Base-by-base conservation (phyloP, 1,284 basidiomycete species). In the Caloboletus firmus region DNA sequence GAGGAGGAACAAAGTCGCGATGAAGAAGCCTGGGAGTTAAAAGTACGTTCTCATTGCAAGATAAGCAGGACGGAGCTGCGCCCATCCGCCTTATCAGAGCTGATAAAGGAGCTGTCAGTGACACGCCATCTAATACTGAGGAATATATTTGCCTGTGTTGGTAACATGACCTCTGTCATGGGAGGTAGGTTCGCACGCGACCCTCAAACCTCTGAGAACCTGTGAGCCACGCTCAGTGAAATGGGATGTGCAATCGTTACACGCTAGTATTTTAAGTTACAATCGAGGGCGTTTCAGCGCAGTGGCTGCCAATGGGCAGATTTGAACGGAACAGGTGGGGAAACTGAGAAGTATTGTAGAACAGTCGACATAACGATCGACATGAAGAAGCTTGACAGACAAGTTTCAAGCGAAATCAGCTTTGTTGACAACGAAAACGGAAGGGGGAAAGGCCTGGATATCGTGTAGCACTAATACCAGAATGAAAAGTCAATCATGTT, bases 161-260 rank as follows among this genome's bases (percentile, higher is more conserved):
- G 32, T 55, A 56, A 56, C 56, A 59, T 56, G 55, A 59, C 41
- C 43, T 39, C 12, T 36, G 8, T 22, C 54, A 58, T 55, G 54
- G 54, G 41, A 51, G 39, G 28, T 22, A 26, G 32, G 22, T 42
- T 54, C 55, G 7, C 55, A 56, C 56, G 43, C 51, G 31, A 24
- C 18, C 24, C 32, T 5, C 24, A n/a, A n/a, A 18, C 24, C 28
- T 30, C 36, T 31, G 20, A 55, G 37, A 26, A 10, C 40, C 22
- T 17, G 15, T 41, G n/a, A 28, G 26, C n/a, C 31, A 39, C 20
- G n/a, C 11, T 11, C 6, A 15, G 17, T 17, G 7, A 49, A 56
- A 22, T 37, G 20, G 24, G 52, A 22, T 34, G 26, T 30, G 26
- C 15, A 41, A 5, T 31, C 15, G 9, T n/a, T 49, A 9, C 20